A percentile compares a stretch with the other conserved stretches of the same genome.
phyloP scores from a whole-genome alignment of 345 rosid genomes.

The Eucalyptus erythrocorys region DNA sequence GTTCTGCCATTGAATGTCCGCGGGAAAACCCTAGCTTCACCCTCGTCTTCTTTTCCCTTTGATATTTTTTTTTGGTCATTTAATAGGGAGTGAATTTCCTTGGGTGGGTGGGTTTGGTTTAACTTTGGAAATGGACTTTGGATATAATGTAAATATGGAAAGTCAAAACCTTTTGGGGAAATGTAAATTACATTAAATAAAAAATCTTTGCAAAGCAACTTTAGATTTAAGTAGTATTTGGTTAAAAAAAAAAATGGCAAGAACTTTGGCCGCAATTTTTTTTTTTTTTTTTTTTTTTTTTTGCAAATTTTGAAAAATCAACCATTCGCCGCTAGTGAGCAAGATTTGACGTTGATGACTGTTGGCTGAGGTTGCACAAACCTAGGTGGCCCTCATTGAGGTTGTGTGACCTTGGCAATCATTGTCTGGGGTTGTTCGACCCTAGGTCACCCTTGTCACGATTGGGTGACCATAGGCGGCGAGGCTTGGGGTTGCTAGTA shows the following conservation, averaged over 20 bases:
- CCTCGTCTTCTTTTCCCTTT: not conserved
- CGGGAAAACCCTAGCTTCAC: not conserved
- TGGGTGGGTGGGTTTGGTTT: not conserved
- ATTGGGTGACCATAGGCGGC: not conserved
- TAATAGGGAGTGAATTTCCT: not conserved
- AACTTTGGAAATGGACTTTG: too few relatives aligned
- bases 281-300: too few relatives aligned
- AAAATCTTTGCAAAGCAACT: not conserved
- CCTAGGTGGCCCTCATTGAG: not conserved
- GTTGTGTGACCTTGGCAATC: not conserved
- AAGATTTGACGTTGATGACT: not conserved
- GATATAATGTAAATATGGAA: not conserved
- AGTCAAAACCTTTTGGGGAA: too few relatives aligned
- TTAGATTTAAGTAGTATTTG: not conserved
- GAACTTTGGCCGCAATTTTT: not conserved
- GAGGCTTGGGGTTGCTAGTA: not conserved
- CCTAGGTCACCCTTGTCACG: not conserved
- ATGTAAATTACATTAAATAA: too few relatives aligned
- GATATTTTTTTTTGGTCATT: not conserved
- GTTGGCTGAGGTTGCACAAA: not conserved
- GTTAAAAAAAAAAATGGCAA: not conserved
- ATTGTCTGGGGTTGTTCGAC: not conserved
- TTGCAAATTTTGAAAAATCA: not conserved
- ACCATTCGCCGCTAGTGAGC: accelerated
- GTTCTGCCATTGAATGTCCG: not conserved